Evolutionary conservation across 805 yeast genomes (phyloP).

Genomic region (Lipomyces yamadae): DNA sequence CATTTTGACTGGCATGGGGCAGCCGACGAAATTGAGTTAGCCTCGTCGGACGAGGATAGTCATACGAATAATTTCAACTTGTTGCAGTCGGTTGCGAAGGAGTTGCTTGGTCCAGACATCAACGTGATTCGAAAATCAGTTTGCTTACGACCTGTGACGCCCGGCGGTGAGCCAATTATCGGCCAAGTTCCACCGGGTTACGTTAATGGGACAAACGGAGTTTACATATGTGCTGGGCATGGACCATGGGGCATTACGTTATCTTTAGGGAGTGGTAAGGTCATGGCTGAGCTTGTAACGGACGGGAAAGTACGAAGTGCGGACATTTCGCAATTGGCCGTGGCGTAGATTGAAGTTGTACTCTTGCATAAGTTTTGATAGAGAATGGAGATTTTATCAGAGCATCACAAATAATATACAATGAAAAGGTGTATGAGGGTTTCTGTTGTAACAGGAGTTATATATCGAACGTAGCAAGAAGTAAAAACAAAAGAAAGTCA

Average conservation of each 20-base stretch:
- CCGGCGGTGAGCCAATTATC: conserved; percentile 38
- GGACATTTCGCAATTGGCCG: conserved; percentile 22
- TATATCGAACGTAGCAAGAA: background rate
- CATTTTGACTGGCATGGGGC: conserved; percentile 6
- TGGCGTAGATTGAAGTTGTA: background rate
- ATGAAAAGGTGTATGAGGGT: background rate
- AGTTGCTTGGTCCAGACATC: conserved; percentile 34
- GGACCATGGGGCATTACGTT: conserved; percentile 93
- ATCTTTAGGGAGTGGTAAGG: conserved; percentile 84
- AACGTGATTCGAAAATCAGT: conserved; percentile 26
- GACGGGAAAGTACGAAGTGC: conserved; percentile 55
- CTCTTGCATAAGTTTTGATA: too few species aligned
- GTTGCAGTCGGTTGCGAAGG: conserved; percentile 23
- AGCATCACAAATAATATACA: background rate
- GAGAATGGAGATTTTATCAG: background rate
- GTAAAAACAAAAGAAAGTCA: background rate
- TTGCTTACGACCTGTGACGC: conserved; percentile 37
- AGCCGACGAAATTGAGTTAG: background rate
- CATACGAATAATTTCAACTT: conserved; percentile 18
- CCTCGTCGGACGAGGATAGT: background rate
- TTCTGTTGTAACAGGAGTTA: background rate
- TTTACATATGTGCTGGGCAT: conserved; percentile 61
- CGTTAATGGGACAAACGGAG: conserved; percentile 26
- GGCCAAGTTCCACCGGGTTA: conserved; percentile 29
- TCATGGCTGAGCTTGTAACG: conserved; percentile 73